Base-by-base conservation (phyloP, 2,329 filamentous ascomycete species). In the Colletotrichum viniferum region DNA sequence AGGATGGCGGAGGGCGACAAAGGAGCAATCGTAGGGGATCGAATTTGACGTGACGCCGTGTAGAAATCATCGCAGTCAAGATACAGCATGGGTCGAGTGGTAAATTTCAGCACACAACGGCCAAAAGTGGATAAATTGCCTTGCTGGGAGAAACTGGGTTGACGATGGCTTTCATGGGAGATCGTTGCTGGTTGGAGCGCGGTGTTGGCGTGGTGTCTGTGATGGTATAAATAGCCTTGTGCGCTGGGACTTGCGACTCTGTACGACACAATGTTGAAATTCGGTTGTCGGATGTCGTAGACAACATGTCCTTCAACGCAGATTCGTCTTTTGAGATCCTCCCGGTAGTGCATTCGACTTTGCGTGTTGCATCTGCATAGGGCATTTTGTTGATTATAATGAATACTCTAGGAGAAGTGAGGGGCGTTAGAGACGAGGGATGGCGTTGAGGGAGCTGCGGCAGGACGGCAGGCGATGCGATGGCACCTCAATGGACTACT, bases 261-360 rank as follows among this genome's bases (percentile, higher is more conserved):
- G 38, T 48, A 48, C 18, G 36, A 38, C 36, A 14, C 36, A 38
- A 18, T 18, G 14, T 18, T 2, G 1, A 14, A 36, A 1, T 34
- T 36, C 34, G 3, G 1, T 0, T 4, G 7, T 16, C 1, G 34
- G 4, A 3, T 8, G 36, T 18, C 36, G 34, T 36, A 36, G 14
- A n/a, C 3, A n/a, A 43, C 0, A 10, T n/a, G 38, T 12, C 1
- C 9, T 2, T 2, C 18, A 6, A 1, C 0, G 18, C 9, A n/a
- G 9, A 6, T 3, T 12, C 38, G 8, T n/a, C 38, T n/a, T 43
- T 0, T 10, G 7, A n/a, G 16, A 0, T 43, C 1, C 38, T 43
- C 18, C 9, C 38, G 38, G 38, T 10, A 2, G 38, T 3, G 18
- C 1, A 16, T 4, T 43, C 4, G 7, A 18, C 43, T 8, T 21